Percentiles rank a stretch among this genome's conserved stretches.
Conservation (phyloP, 179 eudicot species). For the Monotropa hypopitys region DNA sequence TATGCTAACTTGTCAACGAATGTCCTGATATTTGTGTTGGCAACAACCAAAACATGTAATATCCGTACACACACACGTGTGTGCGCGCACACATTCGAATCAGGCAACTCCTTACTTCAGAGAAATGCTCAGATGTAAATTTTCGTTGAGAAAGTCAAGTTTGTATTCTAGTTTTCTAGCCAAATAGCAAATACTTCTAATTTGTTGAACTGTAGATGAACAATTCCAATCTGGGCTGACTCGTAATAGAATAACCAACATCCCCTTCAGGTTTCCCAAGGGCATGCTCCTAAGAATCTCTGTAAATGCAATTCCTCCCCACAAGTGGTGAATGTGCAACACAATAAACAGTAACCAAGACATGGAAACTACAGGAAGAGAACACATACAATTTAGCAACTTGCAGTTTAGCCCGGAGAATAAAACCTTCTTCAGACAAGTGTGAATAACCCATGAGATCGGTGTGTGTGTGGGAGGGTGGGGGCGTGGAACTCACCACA, state of each 20-base stretch:
- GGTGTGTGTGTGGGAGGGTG: not conserved
- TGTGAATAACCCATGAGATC: not conserved
- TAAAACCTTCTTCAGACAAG: not conserved
- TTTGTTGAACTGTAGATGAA: not conserved
- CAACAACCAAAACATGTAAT: not conserved
- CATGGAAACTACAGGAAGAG: not conserved
- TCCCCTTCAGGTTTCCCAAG: not conserved
- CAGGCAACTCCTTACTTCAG: not conserved
- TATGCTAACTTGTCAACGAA: not conserved
- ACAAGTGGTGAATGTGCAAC: not conserved
- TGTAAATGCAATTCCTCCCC: not conserved
- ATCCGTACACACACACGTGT: not conserved
- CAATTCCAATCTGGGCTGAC: not conserved
- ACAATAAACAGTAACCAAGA: not conserved
- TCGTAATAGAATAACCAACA: not conserved
- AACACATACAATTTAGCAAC: not conserved
- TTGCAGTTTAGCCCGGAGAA: not conserved
- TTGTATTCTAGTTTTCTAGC: not conserved
- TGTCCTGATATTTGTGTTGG: not conserved
- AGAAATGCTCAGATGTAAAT: not conserved
- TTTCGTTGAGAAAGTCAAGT: not conserved
- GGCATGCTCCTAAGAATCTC: not conserved
- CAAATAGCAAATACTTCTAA: not conserved
- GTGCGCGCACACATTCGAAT: not conserved
- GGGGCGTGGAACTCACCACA: constrained; percentile 18